Evolutionary conservation across 2,329 filamentous ascomycete species (phyloP).

Genomic region (Alternaria sp.): DNA sequence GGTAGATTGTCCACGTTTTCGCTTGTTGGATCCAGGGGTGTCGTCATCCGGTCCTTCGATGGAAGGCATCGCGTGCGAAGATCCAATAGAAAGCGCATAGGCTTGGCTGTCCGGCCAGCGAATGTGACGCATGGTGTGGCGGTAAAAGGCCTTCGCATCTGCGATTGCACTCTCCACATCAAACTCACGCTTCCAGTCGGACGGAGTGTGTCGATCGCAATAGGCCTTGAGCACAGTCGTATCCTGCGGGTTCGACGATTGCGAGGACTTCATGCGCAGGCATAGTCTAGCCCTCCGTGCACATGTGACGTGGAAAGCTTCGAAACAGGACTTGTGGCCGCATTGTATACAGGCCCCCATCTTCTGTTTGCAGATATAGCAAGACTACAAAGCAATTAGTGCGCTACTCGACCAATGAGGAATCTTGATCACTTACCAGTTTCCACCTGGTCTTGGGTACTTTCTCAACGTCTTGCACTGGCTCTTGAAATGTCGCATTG

Average conservation of each 20-base stretch:
- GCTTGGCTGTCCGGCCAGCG: conserved; percentile 92
- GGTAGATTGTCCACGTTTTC: conserved; percentile 58
- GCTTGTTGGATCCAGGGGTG: conserved; percentile 63
- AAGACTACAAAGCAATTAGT: conserved; percentile 58
- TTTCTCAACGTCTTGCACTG: conserved; percentile 96
- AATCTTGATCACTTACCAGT: conserved; percentile 54
- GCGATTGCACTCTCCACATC: conserved; percentile 79
- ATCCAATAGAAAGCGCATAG: conserved; percentile 80
- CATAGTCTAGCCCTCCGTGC: conserved; percentile 86
- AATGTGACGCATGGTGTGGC: conserved; percentile 83
- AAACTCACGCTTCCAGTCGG: conserved; percentile 86
- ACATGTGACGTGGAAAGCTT: conserved; percentile 97
- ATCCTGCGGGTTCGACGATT: conserved; percentile 78
- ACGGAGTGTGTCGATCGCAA: conserved; percentile 92
- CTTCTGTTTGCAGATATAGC: conserved; percentile 95
- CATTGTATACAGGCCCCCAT: conserved; percentile 99
- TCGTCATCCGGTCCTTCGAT: conserved; percentile 57
- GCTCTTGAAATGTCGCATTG: conserved; percentile 97
- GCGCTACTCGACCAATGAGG: neutral
- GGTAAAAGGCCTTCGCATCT: conserved; percentile 88
- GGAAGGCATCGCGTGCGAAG: conserved; percentile 65
- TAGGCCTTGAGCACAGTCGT: conserved; percentile 88
- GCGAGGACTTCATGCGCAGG: conserved; percentile 94
- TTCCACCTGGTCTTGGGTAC: conserved; percentile 95
- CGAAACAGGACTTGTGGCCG: conserved; percentile 95